Percentiles rank a stretch among this genome's conserved stretches.
Evolutionary conservation across 805 yeast genomes (phyloP).

Genomic region (Jamesozyma spencerorum): DNA sequence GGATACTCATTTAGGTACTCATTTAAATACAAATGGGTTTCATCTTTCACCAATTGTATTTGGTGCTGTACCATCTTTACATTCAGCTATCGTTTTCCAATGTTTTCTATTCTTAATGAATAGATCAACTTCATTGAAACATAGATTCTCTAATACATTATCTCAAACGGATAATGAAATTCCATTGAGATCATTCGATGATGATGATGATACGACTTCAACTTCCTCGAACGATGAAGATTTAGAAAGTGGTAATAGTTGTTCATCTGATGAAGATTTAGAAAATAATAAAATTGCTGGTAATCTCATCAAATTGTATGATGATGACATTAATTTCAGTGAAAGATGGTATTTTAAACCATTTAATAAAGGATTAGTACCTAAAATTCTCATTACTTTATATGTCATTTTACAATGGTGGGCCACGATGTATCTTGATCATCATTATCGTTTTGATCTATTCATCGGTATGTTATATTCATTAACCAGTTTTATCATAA

Average conservation of each 20-base stretch:
- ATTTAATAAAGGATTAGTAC: constrained; percentile 21
- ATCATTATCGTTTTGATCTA: constrained; percentile 60
- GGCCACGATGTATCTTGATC: constrained; percentile 66
- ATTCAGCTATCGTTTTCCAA: constrained; percentile 56
- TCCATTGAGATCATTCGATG: background rate
- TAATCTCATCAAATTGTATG: constrained; percentile 10
- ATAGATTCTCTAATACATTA: constrained; percentile 10
- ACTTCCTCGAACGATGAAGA: background rate
- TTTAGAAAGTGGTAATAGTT: background rate
- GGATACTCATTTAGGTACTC: constrained; percentile 55
- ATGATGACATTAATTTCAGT: constrained; percentile 9
- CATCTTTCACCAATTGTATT: constrained; percentile 62
- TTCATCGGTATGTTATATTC: constrained; percentile 49
- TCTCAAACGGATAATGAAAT: background rate
- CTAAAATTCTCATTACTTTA: constrained; percentile 29
- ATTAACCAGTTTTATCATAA: constrained; percentile 33
- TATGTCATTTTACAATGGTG: constrained; percentile 60
- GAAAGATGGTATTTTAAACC: constrained; percentile 18
- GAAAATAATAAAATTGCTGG: background rate
- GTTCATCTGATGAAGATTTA: background rate
- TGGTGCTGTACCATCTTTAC: constrained; percentile 56
- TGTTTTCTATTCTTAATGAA: constrained; percentile 37
- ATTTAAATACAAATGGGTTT: constrained; percentile 51
- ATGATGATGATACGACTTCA: background rate
- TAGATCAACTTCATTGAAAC: constrained; percentile 21